phyloP scores from a whole-genome alignment of 208 protist genomes.

The Leishmania turanica region DNA sequence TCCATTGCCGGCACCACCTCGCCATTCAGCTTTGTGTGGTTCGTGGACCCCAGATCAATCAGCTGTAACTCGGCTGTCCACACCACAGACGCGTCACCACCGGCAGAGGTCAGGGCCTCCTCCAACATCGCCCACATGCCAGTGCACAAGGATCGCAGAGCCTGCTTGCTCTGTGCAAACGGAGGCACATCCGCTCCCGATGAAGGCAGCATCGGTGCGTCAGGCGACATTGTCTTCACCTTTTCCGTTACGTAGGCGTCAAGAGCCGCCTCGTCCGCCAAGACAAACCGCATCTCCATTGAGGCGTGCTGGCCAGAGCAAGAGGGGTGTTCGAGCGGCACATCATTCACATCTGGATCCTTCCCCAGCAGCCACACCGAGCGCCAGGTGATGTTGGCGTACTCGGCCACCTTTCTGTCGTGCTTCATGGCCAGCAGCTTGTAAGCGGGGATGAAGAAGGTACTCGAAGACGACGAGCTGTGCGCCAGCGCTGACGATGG shows the following conservation, averaged over 20 bases:
- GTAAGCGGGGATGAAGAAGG: constrained; percentile 58
- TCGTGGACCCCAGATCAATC: constrained; percentile 75
- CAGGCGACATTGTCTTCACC: not conserved
- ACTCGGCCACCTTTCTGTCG: constrained; percentile 31
- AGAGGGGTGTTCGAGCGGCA: constrained; percentile 71
- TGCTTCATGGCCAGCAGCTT: constrained; percentile 68
- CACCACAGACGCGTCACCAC: constrained; percentile 32
- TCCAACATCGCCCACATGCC: constrained; percentile 31
- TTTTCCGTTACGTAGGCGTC: not conserved
- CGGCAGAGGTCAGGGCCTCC: constrained; percentile 33
- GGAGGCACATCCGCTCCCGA: not conserved
- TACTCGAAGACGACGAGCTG: not conserved
- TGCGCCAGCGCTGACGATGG: not conserved
- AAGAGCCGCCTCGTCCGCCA: constrained; percentile 23
- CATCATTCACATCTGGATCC: constrained; percentile 61
- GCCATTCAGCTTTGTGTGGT: constrained; percentile 72
- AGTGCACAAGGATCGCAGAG: constrained; percentile 29
- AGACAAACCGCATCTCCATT: constrained; percentile 65
- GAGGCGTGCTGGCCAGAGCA: constrained; percentile 86
- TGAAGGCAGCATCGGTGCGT: not conserved
- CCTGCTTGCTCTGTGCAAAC: constrained; percentile 6
- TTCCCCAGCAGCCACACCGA: constrained; percentile 73
- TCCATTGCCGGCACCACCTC: constrained; percentile 39
- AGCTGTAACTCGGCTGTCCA: constrained; percentile 77
- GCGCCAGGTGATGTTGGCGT: constrained; percentile 40